Evolutionary conservation across 305 asterid species (phyloP).

Genomic region (Stenogyne calaminthoides): DNA sequence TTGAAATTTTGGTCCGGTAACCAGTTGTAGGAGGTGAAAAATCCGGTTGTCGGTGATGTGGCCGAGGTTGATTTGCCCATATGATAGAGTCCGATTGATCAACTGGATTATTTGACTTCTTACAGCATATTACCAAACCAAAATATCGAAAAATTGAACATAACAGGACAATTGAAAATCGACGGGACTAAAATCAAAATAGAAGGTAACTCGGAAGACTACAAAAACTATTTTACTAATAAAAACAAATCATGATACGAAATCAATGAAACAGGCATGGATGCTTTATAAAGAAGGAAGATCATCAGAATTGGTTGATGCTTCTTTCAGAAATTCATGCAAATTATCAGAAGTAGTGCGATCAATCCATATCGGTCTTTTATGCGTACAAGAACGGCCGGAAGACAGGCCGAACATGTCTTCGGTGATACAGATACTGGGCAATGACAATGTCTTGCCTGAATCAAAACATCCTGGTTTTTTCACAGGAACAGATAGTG

Average conservation of each 20-base stretch:
- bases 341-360: slow-evolving; percentile 31
- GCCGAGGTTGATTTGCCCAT: too few relatives aligned
- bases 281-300: slow-evolving; percentile 41
- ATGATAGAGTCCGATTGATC: too few relatives aligned
- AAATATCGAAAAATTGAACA: too few relatives aligned
- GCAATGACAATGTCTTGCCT: slow-evolving; percentile 44
- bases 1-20: too few relatives aligned
- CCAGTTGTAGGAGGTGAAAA: too few relatives aligned
- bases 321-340: slow-evolving; percentile 10
- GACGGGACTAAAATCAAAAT: neutral
- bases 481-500: slow-evolving; percentile 34
- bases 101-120: too few relatives aligned
- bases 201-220: too few relatives aligned
- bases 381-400: slow-evolving; percentile 51
- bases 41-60: too few relatives aligned
- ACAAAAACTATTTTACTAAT: too few relatives aligned
- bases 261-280: slow-evolving; percentile 36
- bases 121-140: too few relatives aligned
- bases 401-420: slow-evolving; percentile 58
- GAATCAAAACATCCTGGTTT: slow-evolving; percentile 52
- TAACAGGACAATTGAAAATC: too few relatives aligned
- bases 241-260: neutral
- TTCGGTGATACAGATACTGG: slow-evolving; percentile 48
- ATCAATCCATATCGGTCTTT: slow-evolving; percentile 39
- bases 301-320: slow-evolving; percentile 36